Evolutionary conservation across 139 green algal species (phyloP).

Genomic region (Limnomonas spitsbergensis): DNA sequence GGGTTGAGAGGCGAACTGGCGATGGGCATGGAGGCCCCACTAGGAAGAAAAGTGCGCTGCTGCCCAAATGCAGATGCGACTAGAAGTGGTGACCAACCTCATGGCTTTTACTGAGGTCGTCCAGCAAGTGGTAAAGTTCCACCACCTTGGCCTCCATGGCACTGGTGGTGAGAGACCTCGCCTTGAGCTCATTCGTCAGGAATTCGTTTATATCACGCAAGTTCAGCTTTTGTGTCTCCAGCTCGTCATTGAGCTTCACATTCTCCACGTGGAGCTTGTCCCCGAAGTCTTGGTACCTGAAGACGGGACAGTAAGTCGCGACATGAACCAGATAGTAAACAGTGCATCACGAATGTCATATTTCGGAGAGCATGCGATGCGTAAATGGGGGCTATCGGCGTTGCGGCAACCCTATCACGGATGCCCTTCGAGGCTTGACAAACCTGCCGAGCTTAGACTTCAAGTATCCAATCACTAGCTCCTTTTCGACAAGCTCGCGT

Average conservation of each 20-base stretch:
- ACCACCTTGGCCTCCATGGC: conserved; percentile 50
- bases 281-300: conserved; percentile 64
- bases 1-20: too few relatives aligned
- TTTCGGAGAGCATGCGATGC: background rate
- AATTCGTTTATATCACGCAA: conserved; percentile 78
- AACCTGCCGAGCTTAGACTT: conserved; percentile 66
- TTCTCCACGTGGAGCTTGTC: conserved; percentile 69
- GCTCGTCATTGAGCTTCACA: conserved; percentile 54
- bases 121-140: conserved; percentile 37
- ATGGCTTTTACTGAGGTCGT: conserved; percentile 26
- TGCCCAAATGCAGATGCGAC: too few relatives aligned
- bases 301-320: background rate
- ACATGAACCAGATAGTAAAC: background rate
- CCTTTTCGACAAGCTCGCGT: conserved; percentile 68
- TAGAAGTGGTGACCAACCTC: conserved; percentile 26
- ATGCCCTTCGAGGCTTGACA: background rate
- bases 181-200: conserved; percentile 68
- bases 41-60: too few relatives aligned
- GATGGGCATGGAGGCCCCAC: too few relatives aligned
- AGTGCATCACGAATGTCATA: background rate
- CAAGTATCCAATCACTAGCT: conserved; percentile 70
- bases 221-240: conserved; percentile 69
- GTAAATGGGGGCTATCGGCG: background rate
- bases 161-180: conserved; percentile 33
- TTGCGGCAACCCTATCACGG: background rate